Percentiles rank a stretch among this genome's conserved stretches.
Conservation (phyloP, 2,329 filamentous ascomycete species). For the Colletotrichum truncatum region DNA sequence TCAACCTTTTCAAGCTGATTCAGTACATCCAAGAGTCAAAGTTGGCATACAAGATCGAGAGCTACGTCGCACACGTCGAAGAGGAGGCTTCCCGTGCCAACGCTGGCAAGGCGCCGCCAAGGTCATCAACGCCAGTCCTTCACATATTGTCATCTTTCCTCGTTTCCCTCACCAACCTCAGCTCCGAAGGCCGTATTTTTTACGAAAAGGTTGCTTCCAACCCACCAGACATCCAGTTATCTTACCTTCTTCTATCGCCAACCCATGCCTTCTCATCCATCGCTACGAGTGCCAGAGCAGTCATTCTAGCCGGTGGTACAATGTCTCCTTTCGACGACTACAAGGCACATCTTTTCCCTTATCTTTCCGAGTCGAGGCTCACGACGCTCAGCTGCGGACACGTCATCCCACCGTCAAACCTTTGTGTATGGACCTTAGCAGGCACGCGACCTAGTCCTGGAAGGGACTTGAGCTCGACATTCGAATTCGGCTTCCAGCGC, state of each 20-base stretch:
- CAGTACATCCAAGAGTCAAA: constrained; percentile 92
- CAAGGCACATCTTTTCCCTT: constrained; percentile 84
- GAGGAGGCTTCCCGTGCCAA: constrained; percentile 50
- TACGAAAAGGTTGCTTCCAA: constrained; percentile 56
- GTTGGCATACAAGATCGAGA: constrained; percentile 92
- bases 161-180: constrained; percentile 85
- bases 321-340: constrained; percentile 99
- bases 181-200: constrained; percentile 74
- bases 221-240: constrained; percentile 67
- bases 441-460: constrained; percentile 44
- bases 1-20: constrained; percentile 90
- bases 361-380: constrained; percentile 69
- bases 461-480: constrained; percentile 52
- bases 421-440: constrained; percentile 80
- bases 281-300: constrained; percentile 82
- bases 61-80: constrained; percentile 76
- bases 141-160: constrained; percentile 72
- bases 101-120: constrained; percentile 28
- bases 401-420: constrained; percentile 84
- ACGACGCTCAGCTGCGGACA: constrained; percentile 92
- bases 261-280: constrained; percentile 91
- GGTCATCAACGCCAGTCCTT: constrained; percentile 60
- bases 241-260: constrained; percentile 90
- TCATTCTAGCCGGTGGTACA: constrained; percentile 92
- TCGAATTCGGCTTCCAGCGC: constrained; percentile 90